Evolutionary conservation across 768 basidiomycete species (phyloP), one percentile per base, ranked within the genome.

Genomic region (Mycena floridula): DNA sequence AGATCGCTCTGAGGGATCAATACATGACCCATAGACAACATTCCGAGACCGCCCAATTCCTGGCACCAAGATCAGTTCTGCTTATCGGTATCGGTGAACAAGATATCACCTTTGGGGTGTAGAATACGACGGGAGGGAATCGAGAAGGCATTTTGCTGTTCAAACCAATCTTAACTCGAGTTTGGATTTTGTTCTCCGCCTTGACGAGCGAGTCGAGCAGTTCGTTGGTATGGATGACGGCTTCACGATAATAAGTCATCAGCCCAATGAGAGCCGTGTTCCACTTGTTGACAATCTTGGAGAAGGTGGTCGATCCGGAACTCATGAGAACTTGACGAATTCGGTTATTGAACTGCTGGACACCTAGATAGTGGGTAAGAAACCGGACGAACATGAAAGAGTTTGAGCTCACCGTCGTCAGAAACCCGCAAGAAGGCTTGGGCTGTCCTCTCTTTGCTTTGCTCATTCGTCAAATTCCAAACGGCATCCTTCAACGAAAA

Each of bases 101-200:
- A 20, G 12, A 18, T 35, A 3, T 13, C 32, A 82, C 80, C 74
- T 97, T 97, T 0, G 92, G 94, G 5, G 91, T 94, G 61, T 96
- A 95, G 73, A 93, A 95, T 7, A 94, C 88, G 13, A 90, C 88
- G 9, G 95, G 87, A 45, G 96, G 95, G 79, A 98, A 97, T 76
- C 93, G 86, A 4, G 93, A 96, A 20, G 96, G 96, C 96, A 99
- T 98, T 72, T 98, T 96, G 64, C 88, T 90, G 75, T 97, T 96
- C 54, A 96, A 60, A n/a, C 95, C 96, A 50, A 99, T 97, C 77
- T 98, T 98, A 58, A 99, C 95, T 67, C 96, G 90, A 3, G 94
- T 97, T 66, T 99, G 96, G 38, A 98, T 95, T 74, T 98, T 98
- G 79, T 97, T 97, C 70, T 99, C 95, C 2, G 94, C 92, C 67